Evolutionary conservation across 192 early-diverging fungal species (phyloP).

Genomic region (Obelidium mucronatum): DNA sequence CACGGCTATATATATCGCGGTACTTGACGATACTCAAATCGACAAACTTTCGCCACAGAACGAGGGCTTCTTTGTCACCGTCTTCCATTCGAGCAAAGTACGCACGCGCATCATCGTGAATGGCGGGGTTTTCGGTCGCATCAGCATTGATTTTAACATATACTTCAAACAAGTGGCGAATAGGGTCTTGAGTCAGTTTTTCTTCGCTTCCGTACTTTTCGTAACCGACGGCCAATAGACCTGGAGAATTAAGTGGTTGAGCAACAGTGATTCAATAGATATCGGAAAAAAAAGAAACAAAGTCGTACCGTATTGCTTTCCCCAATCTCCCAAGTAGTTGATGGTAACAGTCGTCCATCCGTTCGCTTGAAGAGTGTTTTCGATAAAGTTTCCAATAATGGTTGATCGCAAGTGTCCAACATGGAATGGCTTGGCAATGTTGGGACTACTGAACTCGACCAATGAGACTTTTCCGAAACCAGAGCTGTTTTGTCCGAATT

Average conservation of each 20-base stretch:
- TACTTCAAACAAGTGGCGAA: slow-evolving; percentile 90
- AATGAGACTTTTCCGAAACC: slow-evolving; percentile 76
- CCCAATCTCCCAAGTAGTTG: slow-evolving; percentile 99
- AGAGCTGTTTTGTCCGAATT: slow-evolving; percentile 35
- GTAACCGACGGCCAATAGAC: slow-evolving; percentile 91
- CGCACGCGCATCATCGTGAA: slow-evolving; percentile 86
- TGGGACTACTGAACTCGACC: slow-evolving; percentile 95
- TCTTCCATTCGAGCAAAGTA: slow-evolving; percentile 97
- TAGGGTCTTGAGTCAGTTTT: slow-evolving; percentile 79
- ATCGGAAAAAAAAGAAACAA: slow-evolving; percentile 27
- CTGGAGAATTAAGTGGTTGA: slow-evolving; percentile 38
- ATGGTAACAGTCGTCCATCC: slow-evolving; percentile 92
- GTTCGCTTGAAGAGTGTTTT: slow-evolving; percentile 80
- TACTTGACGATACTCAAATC: slow-evolving; percentile 91
- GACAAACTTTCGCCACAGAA: slow-evolving; percentile 88
- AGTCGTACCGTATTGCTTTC: slow-evolving; percentile 92
- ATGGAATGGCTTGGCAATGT: slow-evolving; percentile 99
- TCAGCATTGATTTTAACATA: slow-evolving; percentile 88
- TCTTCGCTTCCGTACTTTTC: slow-evolving; percentile 82
- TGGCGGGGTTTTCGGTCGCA: slow-evolving; percentile 63
- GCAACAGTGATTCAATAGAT: slow-evolving; percentile 15
- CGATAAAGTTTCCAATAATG: slow-evolving; percentile 95
- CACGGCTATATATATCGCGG: slow-evolving; percentile 87
- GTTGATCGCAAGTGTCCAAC: slow-evolving; percentile 97
- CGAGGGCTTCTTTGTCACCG: slow-evolving; percentile 80